Evolutionary conservation across 192 early-diverging fungal species (phyloP), one percentile per base, ranked within the genome.

Genomic region (Chytriomyces sp.): DNA sequence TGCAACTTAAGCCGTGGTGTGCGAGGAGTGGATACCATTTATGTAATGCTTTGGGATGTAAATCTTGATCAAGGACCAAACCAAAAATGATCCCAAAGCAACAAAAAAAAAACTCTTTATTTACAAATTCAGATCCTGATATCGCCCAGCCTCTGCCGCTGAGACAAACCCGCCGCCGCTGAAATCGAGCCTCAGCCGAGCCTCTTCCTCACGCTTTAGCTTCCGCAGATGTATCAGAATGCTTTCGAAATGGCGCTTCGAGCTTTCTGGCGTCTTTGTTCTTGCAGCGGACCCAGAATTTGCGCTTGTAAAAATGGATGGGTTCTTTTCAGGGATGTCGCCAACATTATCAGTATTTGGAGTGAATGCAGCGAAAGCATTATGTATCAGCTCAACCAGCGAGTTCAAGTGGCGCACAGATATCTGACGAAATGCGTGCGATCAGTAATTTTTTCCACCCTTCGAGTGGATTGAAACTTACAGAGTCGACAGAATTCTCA

Each of bases 301-400:
- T 35, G 35, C 4, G 35, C 69, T 28, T 5, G 69, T 11, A 26
- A 57, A 70, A 24, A 57, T 53, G 24, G 69, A 70, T 35, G 35
- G 35, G 35, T 0, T 35, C 35, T 35, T 35, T 35, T 35, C 35
- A 4, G 35, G 35, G 35, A 35, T 35, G 35, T 35, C 35, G 0
- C 35, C 35, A 35, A 35, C 35, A 35, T 35, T 35, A 35, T 35
- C 35, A 35, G 35, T 35, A 35, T 35, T 35, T 0, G 35, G 35
- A 35, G 3, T 35, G 35, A 35, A 35, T 35, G 35, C 75, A 11
- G 76, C 47, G 7, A 88, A 67, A 72, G 93, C 91, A 48, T 90
- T 94, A 76, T 94, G 93, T 66, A 99, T 97, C 67, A 97, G 83
- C 64, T 97, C 94, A 77, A 99, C 92, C 66, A 99, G 86, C 24